Evolutionary conservation across 352 stramenopile species (phyloP), one percentile per base, ranked within the genome.

Genomic region (Globisporangium lucens): DNA sequence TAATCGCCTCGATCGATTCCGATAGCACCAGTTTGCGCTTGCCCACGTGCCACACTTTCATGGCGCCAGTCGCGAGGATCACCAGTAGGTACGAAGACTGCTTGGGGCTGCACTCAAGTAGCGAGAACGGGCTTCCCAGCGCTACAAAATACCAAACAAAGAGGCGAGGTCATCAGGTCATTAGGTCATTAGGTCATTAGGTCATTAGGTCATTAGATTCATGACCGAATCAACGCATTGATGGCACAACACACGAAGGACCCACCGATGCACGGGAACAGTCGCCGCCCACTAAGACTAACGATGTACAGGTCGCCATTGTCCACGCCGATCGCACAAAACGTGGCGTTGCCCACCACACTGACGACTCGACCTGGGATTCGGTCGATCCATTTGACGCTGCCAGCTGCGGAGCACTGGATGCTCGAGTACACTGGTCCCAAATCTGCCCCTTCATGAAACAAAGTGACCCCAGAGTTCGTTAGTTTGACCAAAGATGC

Each of bases 301-400:
- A 93, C 47, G 27, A 94, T 61, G 63, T 91, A 87, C 13, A 96
- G 69, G 43, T 92, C 78, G 0, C 89, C 89, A 6, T 77, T 90
- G 61, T 77, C 70, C 24, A 83, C 77, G n/a, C 75, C 83, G 33
- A 94, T 38, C 4, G 81, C 83, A 58, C 75, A 91, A 51, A 91
- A 89, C 2, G 38, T 73, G 17, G 78, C 76, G 66, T 96, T 96
- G 57, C 86, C 89, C 7, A 77, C 77, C 30, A 76, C 79, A 49
- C 72, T 80, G 15, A 89, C 76, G 6, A 77, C 77, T 29, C 83
- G 75, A 2, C 86, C 89, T 66, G 85, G 75, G 46, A 96, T 72
- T 2, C 89, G 82, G 71, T 96, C 89, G 53, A 93, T 89, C 89
- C 89, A 96, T 62, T 89, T 89, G 47, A 85, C 65, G 27, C 77